Base-by-base conservation (phyloP, 2,329 filamentous ascomycete species). In the Xylariaceae sp. region DNA sequence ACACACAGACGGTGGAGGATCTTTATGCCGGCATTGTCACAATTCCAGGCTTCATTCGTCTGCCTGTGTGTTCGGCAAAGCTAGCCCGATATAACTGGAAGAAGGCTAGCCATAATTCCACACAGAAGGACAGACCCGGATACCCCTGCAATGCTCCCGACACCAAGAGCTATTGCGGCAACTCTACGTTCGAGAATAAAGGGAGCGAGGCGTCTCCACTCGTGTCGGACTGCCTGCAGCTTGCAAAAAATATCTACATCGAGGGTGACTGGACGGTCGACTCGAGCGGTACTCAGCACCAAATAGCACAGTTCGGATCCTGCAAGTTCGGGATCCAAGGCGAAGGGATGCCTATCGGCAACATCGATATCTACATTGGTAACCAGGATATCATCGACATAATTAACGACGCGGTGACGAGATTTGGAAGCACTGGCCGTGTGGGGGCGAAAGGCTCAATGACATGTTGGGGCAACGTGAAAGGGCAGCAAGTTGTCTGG, bases 11-110 rank as follows among this genome's bases (percentile, higher is more conserved):
- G 38, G 34, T 63, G 9, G 16, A 55, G 7, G 46, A 60, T 19
- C 60, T 73, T 13, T 14, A 63, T 22, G 46, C 62, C 16, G 28
- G 51, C 31, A 65, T 71, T 50, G 48, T 73, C 39, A 69, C 64
- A 6, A 69, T 65, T 0, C 66, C 70, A 1, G 71, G 72, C 2
- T 67, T 66, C 51, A 61, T 74, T 39, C 63, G 60, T 7, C 61
- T 74, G 1, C 72, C 72, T 36, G 69, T 75, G 14, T 74, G 71
- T 61, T 66, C 62, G 47, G 53, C 66, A 31, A 62, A 67, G 9
- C 55, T 57, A 6, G 73, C 71, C 12, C 67, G 48, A 36, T 51
- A 62, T 51, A 60, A 63, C 19, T 74, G 70, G 70, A 45, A 67
- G 5, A 59, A 57, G 14, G 28, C 51, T 45, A 13, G 6, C 18